These are phyloP conservation scores for Zoysia pacifica DNA, from an alignment of 176 grass and related monocot species.

Conservation along the genomic window DNA sequence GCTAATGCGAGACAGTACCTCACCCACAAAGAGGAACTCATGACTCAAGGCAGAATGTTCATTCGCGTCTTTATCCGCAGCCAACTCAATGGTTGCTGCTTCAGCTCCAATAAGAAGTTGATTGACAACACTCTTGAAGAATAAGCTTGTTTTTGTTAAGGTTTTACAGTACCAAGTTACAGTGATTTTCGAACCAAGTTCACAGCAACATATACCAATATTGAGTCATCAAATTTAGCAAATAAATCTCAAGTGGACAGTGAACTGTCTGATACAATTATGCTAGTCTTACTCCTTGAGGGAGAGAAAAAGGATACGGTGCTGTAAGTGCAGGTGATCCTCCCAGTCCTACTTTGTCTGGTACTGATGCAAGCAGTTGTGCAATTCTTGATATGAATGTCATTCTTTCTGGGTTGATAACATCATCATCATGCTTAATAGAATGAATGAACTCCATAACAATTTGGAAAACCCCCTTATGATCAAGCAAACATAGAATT, in stretches of 20 bases:
- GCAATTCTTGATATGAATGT: conserved; percentile 60
- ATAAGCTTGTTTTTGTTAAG: conserved; percentile 69
- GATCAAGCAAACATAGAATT: conserved; percentile 74
- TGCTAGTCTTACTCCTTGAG: not conserved
- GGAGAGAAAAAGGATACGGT: conserved; percentile 61
- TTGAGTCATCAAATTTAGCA: conserved; percentile 15
- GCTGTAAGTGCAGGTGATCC: conserved; percentile 56
- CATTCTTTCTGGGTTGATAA: conserved; percentile 50
- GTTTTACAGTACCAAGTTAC: conserved; percentile 39
- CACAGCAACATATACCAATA: not conserved
- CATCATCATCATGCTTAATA: conserved; percentile 40
- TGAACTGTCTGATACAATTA: not conserved
- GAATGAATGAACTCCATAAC: conserved; percentile 55
- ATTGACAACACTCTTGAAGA: conserved; percentile 65
- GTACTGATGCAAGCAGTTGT: conserved; percentile 84
- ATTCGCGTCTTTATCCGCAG: conserved; percentile 40
- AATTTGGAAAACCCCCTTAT: conserved; percentile 64
- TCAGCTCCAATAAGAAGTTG: conserved; percentile 79
- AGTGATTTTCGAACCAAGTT: not conserved
- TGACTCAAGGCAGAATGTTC: conserved; percentile 39
- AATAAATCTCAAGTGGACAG: conserved; percentile 5
- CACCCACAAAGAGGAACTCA: conserved; percentile 72
- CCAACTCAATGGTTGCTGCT: conserved; percentile 45
- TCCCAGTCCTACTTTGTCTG: conserved; percentile 79
- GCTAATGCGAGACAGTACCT: conserved; percentile 88